phyloP scores from a whole-genome alignment of 441 rosid genomes.

The Syzygium malaccense region DNA sequence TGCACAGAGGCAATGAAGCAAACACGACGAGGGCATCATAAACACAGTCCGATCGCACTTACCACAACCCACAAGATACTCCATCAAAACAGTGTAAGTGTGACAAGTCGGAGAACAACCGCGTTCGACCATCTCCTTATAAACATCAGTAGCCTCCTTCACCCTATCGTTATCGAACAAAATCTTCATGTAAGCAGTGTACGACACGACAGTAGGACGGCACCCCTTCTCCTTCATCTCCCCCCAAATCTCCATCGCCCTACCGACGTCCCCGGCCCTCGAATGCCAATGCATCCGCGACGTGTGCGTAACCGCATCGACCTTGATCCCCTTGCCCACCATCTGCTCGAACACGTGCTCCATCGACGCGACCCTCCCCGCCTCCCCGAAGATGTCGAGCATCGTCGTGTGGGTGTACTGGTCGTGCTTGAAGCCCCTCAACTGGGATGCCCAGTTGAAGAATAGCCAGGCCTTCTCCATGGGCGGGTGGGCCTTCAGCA shows the following conservation, averaged over 20 bases:
- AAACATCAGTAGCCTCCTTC: constrained; percentile 55
- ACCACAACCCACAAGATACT: constrained; percentile 47
- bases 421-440: constrained; percentile 69
- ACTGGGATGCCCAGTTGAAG: constrained; percentile 60
- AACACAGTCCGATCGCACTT: neutral
- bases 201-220: constrained; percentile 60
- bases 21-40: constrained; percentile 18
- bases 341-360: constrained; percentile 46
- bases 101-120: constrained; percentile 60
- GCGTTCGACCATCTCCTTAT: constrained; percentile 59
- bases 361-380: constrained; percentile 70
- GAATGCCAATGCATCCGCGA: constrained; percentile 80
- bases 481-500: constrained; percentile 83
- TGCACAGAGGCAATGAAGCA: constrained; percentile 18
- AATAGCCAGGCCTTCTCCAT: constrained; percentile 91
- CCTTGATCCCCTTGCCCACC: constrained; percentile 53
- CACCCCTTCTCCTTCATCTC: constrained; percentile 51
- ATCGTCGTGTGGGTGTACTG: constrained; percentile 87
- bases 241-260: constrained; percentile 51
- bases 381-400: constrained; percentile 91
- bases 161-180: constrained; percentile 48
- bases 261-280: constrained; percentile 51
- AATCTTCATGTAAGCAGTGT: constrained; percentile 78
- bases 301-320: constrained; percentile 71
- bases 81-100: constrained; percentile 74